Base-by-base conservation (phyloP, 768 basidiomycete genomes). In the Lactarius akahatsu region DNA sequence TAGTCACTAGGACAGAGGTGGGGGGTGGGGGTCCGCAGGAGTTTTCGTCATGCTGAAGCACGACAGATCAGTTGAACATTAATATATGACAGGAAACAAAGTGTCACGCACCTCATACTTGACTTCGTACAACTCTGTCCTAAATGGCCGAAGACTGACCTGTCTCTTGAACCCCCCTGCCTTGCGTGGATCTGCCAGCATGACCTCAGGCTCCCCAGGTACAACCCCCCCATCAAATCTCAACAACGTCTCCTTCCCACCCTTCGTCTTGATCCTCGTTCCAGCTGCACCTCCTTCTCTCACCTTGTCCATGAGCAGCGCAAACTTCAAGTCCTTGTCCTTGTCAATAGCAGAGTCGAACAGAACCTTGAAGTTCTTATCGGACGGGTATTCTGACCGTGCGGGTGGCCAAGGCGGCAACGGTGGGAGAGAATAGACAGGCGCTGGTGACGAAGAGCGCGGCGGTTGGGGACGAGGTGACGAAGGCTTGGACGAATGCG, bases 1-100 rank as follows among this genome's bases (percentile, higher is more conserved):
- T 84, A 30, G 85, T 83, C 55, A 96, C 77, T 13, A 96, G 82
- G 6, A 98, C 85, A 1, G 86, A 82, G 0, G 84, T 83, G 0
- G 92, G 86, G 0, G 92, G 94, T 15, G 90, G 86, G 0, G 90
- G 83, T 0, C 87, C 86, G 1, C 80, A 80, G 1, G 93, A 91
- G 71, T 90, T 79, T 28, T 78, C 77, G 74, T 96, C 94, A 79
- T 89, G 86, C 93, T 96, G 75, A 23, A 66, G 16, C 32, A 32
- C 20, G 56, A 55, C 59, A 16, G 58, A 61, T 64, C 30, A 68
- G 54, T 50, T 41, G 63, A 60, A 62, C 34, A 40, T 61, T 61
- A 32, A 34, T 10, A 43, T 56, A 26, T 32, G 47, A 15, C 62
- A 57, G 16, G 41, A 23, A 65, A 57, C 18, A 57, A 28, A 15